Evolutionary conservation across 352 stramenopile genomes (phyloP).

Genomic region (Globisporangium uncinulatum): DNA sequence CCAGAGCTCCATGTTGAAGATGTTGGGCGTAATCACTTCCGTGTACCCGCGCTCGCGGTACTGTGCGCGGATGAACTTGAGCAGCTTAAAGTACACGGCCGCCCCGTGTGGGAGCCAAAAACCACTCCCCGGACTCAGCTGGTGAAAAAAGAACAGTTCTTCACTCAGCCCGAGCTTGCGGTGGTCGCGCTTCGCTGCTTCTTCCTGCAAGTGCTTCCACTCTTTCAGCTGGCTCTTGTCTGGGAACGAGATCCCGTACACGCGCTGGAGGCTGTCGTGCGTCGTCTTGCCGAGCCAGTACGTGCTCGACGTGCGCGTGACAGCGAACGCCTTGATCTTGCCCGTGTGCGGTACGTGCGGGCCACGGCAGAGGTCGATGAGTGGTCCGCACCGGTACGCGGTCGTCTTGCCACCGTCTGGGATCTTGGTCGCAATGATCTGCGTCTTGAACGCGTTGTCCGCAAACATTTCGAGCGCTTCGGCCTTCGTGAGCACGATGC

Average conservation of each 20-base stretch:
- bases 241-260: conserved; percentile 97
- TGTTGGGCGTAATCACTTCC: conserved; percentile 96
- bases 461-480: conserved; percentile 98
- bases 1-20: conserved; percentile 98
- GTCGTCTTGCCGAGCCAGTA: conserved; percentile 97
- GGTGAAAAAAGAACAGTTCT: conserved; percentile 95
- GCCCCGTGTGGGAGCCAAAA: conserved; percentile 99
- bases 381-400: conserved; percentile 96
- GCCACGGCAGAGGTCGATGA: conserved; percentile 97
- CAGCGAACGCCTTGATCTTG: conserved; percentile 94
- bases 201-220: conserved; percentile 88
- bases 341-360: conserved; percentile 94
- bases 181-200: conserved; percentile 96
- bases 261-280: conserved; percentile 94
- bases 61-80: conserved; percentile 72
- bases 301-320: conserved; percentile 93
- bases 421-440: conserved; percentile 97
- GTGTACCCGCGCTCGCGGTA: conserved; percentile 92
- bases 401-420: conserved; percentile 95
- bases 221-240: conserved; percentile 83
- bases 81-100: conserved; percentile 97
- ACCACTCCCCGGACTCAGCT: conserved; percentile 93
- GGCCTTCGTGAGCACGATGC: conserved; percentile 97
- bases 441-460: conserved; percentile 98
- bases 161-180: conserved; percentile 93